Evolutionary conservation across 495 filamentous ascomycete species (phyloP), one percentile per base, ranked within the genome.

Genomic region (Penicillium goetzii): DNA sequence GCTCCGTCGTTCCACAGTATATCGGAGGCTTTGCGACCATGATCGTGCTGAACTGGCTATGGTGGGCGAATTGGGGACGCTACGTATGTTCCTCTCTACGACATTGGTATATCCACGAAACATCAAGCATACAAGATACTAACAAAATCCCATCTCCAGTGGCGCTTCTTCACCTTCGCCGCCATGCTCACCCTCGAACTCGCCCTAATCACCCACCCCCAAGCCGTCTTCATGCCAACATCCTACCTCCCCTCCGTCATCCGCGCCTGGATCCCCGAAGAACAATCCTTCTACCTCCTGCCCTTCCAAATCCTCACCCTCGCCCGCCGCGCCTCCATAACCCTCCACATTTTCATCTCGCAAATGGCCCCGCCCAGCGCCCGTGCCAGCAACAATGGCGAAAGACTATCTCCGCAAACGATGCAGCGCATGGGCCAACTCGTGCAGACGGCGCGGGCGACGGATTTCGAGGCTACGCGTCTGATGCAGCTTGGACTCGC

Each of bases 281-380:
- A 9, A 70, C 68, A 33, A 61, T 70, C 52, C 52, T 55, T 80
- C 30, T 88, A 89, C 61, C 89, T 95, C 53, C 80, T 97, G n/a
- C 95, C 91, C 12, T 99, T 96, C 73, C 93, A 99, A 76, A 83
- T 89, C 65, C 80, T 97, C 34, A 68, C 81, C 15, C 82, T 99
- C n/a, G 87, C 90, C 3, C 86, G 93, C 34, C 93, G 90, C 73
- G 73, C 90, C 19, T 83, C 85, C 9, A 79, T 98, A 53, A 92
- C 90, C n/a, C 68, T 93, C 21, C 93, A 93, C 74, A 93, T 97
- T 52, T 96, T 93, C 63, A 87, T 97, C 60, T 89, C 88, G n/a
- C 92, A 97, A 75, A 84, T 96, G 21, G 72, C 78, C 2, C 80
- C 80, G 11, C 67, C 74, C 3, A 58, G 32, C 19, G 28, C 51